Evolutionary conservation across 139 green algal species (phyloP).

Genomic region (Chlamydomonas applanata): DNA sequence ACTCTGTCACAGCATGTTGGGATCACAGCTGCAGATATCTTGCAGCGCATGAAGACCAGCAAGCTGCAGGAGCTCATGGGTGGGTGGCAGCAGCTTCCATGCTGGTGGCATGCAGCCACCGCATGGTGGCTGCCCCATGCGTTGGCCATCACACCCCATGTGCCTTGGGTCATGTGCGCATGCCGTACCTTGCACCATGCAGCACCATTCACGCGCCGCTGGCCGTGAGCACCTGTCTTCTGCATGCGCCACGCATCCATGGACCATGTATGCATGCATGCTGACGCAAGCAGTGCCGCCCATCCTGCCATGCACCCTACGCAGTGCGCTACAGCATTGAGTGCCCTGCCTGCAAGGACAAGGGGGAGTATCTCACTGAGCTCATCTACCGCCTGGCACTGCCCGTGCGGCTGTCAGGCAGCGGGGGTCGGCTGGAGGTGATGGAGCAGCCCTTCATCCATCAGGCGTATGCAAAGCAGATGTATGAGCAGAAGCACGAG

Average conservation of each 20-base stretch:
- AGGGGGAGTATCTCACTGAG: background rate
- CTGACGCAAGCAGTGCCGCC: too few species aligned
- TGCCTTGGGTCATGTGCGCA: background rate
- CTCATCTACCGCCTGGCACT: background rate
- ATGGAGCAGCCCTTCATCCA: background rate
- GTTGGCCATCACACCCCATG: background rate
- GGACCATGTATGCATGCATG: background rate
- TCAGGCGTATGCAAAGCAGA: background rate
- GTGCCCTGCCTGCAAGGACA: background rate
- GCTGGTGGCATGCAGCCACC: too few species aligned
- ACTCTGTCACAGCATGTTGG: constrained; percentile 7
- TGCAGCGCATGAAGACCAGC: background rate
- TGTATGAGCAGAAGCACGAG: background rate
- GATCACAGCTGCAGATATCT: background rate
- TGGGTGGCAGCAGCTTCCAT: too few species aligned
- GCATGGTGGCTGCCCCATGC: too few species aligned
- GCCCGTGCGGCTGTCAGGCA: background rate
- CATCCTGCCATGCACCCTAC: background rate
- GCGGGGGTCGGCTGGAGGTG: constrained; percentile 5
- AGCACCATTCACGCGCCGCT: too few species aligned
- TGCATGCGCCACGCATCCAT: too few species aligned
- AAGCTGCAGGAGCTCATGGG: constrained; percentile 16
- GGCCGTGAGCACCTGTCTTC: too few species aligned
- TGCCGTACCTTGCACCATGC: too few species aligned
- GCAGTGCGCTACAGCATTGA: constrained; percentile 4